Evolutionary conservation across 2,329 filamentous ascomycete species (phyloP), one percentile per base, ranked within the genome.

Genomic region (Didymella lethalis): DNA sequence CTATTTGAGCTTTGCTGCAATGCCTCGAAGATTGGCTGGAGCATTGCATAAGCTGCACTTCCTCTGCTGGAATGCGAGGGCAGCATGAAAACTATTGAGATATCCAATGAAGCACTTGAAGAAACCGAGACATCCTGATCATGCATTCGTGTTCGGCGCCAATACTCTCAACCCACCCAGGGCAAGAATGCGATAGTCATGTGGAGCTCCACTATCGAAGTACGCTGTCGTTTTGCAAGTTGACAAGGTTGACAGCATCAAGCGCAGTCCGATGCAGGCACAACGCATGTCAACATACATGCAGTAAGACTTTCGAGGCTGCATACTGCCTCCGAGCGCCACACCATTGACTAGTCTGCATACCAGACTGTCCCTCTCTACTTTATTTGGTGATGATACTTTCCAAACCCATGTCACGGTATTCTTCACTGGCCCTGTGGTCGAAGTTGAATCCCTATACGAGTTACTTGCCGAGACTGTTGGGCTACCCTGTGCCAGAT

Each of bases 41-140:
- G 52, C 60, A 61, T n/a, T 54, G 54, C 51, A 51, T 62, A 54
- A 14, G 59, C 50, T 60, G 65, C 47, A 59, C 49, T 58, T 53
- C 57, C 55, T 67, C 61, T 60, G 64, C 64, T 65, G 61, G 43
- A 54, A 65, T 45, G 64, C 64, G 61, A 64, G 61, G 64, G 52
- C 57, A 59, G 53, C 61, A 57, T 29, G 26, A 41, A 47, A 51
- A 53, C 32, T 54, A 58, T 59, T 51, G 34, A 59, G 48, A 67
- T 60, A 67, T 59, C 34, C 47, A 65, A 63, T 61, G 52, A 60
- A 65, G 55, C 50, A 49, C 50, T 48, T 56, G 38, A 47, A 55
- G 45, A 60, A 31, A 47, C 14, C 20, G 46, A 47, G 12, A 32
- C 12, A 11, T 31, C 29, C 2, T 16, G 10, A 25, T 16, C 34